Evolutionary conservation across 768 basidiomycete species (phyloP), one percentile per base, ranked within the genome.

Genomic region (Boletus subparvulus): DNA sequence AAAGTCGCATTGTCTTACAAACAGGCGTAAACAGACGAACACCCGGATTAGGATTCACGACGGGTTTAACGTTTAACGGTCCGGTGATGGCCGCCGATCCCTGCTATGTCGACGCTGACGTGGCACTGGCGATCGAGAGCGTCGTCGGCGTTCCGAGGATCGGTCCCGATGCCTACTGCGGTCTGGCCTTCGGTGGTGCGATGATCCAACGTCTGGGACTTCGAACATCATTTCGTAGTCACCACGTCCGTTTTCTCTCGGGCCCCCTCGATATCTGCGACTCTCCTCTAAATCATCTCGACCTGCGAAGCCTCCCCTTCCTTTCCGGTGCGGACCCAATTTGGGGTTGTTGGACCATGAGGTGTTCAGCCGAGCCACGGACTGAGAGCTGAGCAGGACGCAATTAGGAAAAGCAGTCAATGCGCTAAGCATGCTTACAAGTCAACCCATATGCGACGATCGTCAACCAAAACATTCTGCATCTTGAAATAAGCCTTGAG

Each of bases 401-500:
- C 59, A 54, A 64, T 70, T 47, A 65, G 65, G 16, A 46, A 47
- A 24, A 5, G 52, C 47, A 66, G 46, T 16, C 51, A 50, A 32
- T 45, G 47, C 11, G 35, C 32, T 35, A 47, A 50, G 46, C 43
- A 37, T n/a, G 79, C 89, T 58, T 64, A 95, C 89, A 99, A 98
- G 74, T 98, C 97, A 60, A 99, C 96, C 93, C 96, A 98, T 66
- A 99, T 98, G 13, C 97, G 85, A 14, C 94, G 83, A 73, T 99
- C 97, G 68, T 99, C 97, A 13, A 99, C 90, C 12, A 99, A 77
- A 0, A 98, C 97, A 65, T 98, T 98, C 70, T 98, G 97, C 97
- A 99, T 99, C 73, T 98, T 99, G 77, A 98, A 95, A 73, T 98
- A 99, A 10, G 93, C 97, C 90, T 94, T 61, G 4, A 48, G 37